These are phyloP conservation scores for Pseudocercospora macadamiae DNA, from an alignment of 2,329 filamentous ascomycete genomes.

Conservation along the genomic window DNA sequence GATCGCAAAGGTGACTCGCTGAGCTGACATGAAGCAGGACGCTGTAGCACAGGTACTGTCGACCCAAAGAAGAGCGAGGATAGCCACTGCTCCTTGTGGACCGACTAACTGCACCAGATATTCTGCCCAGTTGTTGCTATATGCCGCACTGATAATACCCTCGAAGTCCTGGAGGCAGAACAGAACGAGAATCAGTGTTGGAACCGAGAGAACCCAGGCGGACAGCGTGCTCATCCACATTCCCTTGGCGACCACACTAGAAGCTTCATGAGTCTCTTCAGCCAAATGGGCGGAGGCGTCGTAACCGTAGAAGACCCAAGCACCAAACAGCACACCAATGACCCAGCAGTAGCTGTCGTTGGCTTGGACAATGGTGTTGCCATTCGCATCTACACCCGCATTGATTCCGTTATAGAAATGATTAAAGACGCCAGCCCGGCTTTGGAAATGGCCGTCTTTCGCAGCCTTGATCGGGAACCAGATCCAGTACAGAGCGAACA, in stretches of 20 bases:
- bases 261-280: slow-evolving; percentile 45
- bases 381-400: slow-evolving; percentile 40
- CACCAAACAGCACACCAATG: slow-evolving; percentile 33
- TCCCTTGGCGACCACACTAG: slow-evolving; percentile 42
- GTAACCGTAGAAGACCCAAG: slow-evolving; percentile 27
- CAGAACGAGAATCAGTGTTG: slow-evolving; percentile 44
- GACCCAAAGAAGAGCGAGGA: slow-evolving; percentile 43
- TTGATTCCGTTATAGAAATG: slow-evolving; percentile 48
- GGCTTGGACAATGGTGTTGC: slow-evolving; percentile 39
- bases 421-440: slow-evolving; percentile 38
- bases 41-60: slow-evolving; percentile 45
- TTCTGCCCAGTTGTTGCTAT: slow-evolving; percentile 46
- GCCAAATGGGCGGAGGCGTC: slow-evolving; percentile 44
- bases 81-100: slow-evolving; percentile 39
- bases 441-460: slow-evolving; percentile 38
- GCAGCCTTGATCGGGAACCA: slow-evolving; percentile 45
- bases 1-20: slow-evolving; percentile 47
- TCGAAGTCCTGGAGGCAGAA: slow-evolving; percentile 48
- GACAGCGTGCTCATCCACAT: slow-evolving; percentile 45
- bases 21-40: slow-evolving; percentile 44
- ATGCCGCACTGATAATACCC: slow-evolving; percentile 40
- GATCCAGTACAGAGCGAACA: slow-evolving; percentile 44
- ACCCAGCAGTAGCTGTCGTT: slow-evolving; percentile 19
- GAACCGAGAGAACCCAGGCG: slow-evolving; percentile 43
- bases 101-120: slow-evolving; percentile 45